Evolutionary conservation across 2,329 filamentous ascomycete species (phyloP).

Genomic region (Neocatenulostroma microsporum): DNA sequence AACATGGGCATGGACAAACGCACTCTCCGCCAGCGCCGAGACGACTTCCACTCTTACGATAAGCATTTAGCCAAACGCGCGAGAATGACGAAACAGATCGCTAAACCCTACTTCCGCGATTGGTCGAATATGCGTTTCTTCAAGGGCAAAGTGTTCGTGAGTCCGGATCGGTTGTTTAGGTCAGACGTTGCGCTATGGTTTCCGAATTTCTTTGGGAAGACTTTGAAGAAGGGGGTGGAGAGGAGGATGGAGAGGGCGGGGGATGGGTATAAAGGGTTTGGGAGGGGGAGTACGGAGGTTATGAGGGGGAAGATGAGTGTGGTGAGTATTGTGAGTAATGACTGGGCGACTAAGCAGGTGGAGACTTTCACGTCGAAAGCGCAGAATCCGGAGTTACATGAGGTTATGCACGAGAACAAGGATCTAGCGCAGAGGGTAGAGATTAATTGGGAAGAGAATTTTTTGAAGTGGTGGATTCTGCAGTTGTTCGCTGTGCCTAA

Average conservation of each 20-base stretch:
- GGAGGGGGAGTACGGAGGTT: slow-evolving; percentile 64
- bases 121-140: slow-evolving; percentile 76
- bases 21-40: slow-evolving; percentile 57
- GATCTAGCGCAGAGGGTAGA: slow-evolving; percentile 66
- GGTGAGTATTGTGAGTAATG: slow-evolving; percentile 70
- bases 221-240: slow-evolving; percentile 58
- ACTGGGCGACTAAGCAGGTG: slow-evolving; percentile 79
- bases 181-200: slow-evolving; percentile 80
- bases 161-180: slow-evolving; percentile 77
- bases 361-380: slow-evolving; percentile 59
- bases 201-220: slow-evolving; percentile 80
- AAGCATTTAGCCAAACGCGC: slow-evolving; percentile 71
- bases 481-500: slow-evolving; percentile 44
- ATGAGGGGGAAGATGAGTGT: slow-evolving; percentile 68
- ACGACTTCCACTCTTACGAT: slow-evolving; percentile 78
- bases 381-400: slow-evolving; percentile 62
- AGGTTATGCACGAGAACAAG: slow-evolving; percentile 48
- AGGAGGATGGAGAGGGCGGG: slow-evolving; percentile 50
- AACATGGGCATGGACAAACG: slow-evolving; percentile 71
- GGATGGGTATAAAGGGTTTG: slow-evolving; percentile 30
- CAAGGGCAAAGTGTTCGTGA: slow-evolving; percentile 85
- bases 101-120: slow-evolving; percentile 91
- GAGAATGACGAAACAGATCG: slow-evolving; percentile 66
- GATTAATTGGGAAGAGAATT: slow-evolving; percentile 81
- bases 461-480: slow-evolving; percentile 53